Percentiles rank a stretch among this genome's conserved stretches.
Conservation (phyloP, 768 basidiomycete species). For the Mycena leptocephala region DNA sequence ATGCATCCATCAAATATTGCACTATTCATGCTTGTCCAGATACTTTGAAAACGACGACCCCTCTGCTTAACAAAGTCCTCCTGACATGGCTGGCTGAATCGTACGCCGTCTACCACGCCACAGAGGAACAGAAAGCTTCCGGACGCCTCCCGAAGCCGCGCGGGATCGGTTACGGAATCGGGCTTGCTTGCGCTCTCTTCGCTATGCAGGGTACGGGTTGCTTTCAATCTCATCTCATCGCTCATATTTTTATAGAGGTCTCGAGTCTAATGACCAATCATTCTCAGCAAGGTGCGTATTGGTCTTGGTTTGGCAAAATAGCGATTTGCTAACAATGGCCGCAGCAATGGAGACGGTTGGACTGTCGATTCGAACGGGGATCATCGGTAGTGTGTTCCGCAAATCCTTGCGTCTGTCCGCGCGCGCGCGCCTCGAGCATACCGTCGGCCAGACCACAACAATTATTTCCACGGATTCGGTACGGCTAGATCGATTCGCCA, state of each 20-base stretch:
- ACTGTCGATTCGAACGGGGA: slow-evolving; percentile 61
- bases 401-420: slow-evolving; percentile 81
- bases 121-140: slow-evolving; percentile 54
- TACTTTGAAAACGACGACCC: slow-evolving; percentile 47
- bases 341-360: slow-evolving; percentile 65
- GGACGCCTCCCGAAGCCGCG: slow-evolving; percentile 55
- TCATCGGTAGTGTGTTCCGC: slow-evolving; percentile 69
- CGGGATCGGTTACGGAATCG: slow-evolving; percentile 75
- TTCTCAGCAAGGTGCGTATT: slow-evolving; percentile 56
- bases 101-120: slow-evolving; percentile 58
- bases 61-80: slow-evolving; percentile 72
- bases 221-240: background rate
- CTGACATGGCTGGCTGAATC: slow-evolving; percentile 72
- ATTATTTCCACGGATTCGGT: slow-evolving; percentile 79
- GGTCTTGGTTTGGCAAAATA: background rate
- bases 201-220: slow-evolving; percentile 63
- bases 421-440: slow-evolving; percentile 70
- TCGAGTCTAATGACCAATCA: slow-evolving; percentile 65
- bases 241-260: slow-evolving; percentile 55
- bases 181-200: slow-evolving; percentile 71
- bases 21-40: slow-evolving; percentile 24
- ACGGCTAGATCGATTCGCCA: slow-evolving; percentile 67
- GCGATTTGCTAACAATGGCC: background rate
- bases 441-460: slow-evolving; percentile 78
- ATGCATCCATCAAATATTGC: background rate